Evolutionary conservation across 208 protist species (phyloP), one percentile per base, ranked within the genome.

Genomic region (Leishmania braziliensis): DNA sequence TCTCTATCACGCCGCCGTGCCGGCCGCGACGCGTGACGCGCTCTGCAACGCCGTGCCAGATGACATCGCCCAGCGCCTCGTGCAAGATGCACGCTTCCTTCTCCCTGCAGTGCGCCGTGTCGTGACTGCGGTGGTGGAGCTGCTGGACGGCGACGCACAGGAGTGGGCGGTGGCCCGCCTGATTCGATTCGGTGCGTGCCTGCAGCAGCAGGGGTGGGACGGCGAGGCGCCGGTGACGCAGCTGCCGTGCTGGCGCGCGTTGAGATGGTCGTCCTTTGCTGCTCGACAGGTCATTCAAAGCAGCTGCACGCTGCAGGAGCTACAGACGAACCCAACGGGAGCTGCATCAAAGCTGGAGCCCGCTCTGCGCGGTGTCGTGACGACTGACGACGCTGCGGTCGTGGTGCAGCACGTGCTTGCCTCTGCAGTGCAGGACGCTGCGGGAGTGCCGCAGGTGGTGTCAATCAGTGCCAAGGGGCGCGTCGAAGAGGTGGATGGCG

Each of bases 141-240:
- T 95, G 56, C 85, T 96, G n/a, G 90, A 93, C 77, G 81, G 82
- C 36, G 78, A 77, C 46, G 77, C 72, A 20, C 80, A 85, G 66
- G 86, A 82, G 51, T 84, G 56, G 72, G 73, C 86, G n/a, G 86
- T 85, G 63, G 78, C 71, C 53, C 89, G 77, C 54, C 75, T 97
- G 43, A 95, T 98, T 87, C 84, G 76, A 36, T 85, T 98, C 4
- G 46, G 79, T 14, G 89, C 93, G 43, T 92, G 86, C 46, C 70
- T 96, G 51, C 82, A 88, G 12, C 93, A 90, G 58, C 88, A 88
- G 72, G 75, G 83, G 20, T 98, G 95, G 95, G 84, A 81, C 29
- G 84, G 82, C 77, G 90, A 93, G 43, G 53, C 79, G 51, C 36
- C 84, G 54, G 62, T 91, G 36, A 50, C 82, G 81, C 92, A 95